These are phyloP conservation scores for Ascoidea tarda DNA, from an alignment of 805 yeast genomes.

Conservation along the genomic window DNA sequence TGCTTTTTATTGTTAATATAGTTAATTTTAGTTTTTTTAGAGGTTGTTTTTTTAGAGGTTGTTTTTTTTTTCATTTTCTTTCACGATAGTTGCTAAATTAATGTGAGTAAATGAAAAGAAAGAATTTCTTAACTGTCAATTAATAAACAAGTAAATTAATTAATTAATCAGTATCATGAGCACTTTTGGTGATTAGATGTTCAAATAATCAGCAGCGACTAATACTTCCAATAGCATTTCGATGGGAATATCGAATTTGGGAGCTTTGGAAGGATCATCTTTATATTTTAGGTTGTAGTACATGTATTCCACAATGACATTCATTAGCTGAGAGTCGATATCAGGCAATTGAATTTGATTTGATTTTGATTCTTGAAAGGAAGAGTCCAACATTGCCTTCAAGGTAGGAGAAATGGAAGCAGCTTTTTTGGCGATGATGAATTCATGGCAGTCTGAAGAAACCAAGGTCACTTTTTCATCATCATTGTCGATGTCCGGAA, in stretches of 20 bases:
- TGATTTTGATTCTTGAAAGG: slow-evolving; percentile 7
- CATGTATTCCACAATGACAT: slow-evolving; percentile 74
- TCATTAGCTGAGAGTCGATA: slow-evolving; percentile 56
- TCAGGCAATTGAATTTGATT: slow-evolving; percentile 18
- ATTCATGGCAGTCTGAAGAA: slow-evolving; percentile 10
- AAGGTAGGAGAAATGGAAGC: slow-evolving; percentile 10
- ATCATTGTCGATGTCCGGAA: too few species aligned
- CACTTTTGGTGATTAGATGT: slow-evolving; percentile 23
- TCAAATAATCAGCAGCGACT: slow-evolving; percentile 86
- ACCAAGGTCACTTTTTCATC: slow-evolving; percentile 4
- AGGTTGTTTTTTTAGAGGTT: too few species aligned
- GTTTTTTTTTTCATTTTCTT: too few species aligned
- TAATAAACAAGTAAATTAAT: too few species aligned
- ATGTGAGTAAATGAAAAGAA: too few species aligned
- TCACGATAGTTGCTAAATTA: too few species aligned
- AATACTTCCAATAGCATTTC: slow-evolving; percentile 84
- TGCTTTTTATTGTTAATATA: too few species aligned
- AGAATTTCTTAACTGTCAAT: too few species aligned
- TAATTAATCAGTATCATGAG: too few species aligned
- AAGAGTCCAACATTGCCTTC: slow-evolving; percentile 9
- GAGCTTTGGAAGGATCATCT: slow-evolving; percentile 36
- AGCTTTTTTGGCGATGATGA: slow-evolving; percentile 6
- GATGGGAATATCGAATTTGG: slow-evolving; percentile 85
- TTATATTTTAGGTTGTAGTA: slow-evolving; percentile 61
- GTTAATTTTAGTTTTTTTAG: too few species aligned